Base-by-base conservation (phyloP, 1,284 basidiomycete species). In the Vanrija pseudolonga region DNA sequence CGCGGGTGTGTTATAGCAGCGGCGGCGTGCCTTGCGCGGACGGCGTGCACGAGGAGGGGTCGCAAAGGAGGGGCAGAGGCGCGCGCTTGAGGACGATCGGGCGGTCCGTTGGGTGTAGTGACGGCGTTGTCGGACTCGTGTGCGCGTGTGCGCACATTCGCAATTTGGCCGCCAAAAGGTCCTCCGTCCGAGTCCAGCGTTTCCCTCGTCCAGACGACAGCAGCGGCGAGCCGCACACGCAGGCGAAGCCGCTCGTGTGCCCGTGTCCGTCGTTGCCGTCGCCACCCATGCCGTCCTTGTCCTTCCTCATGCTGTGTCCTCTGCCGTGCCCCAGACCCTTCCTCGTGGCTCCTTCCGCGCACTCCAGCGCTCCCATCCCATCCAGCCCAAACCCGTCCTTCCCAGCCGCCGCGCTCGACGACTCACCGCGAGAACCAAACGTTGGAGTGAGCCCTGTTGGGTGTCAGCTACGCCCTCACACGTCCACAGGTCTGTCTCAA, bases 371-470 rank as follows among this genome's bases (percentile, higher is more conserved):
- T 38, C 32, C 17, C 42, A n/a, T 12, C 8, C 42, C 36, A 19
- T 37, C 45, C 3, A 26, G 6, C 26, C 3, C 26, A 26, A 15
- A n/a, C 41, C 18, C 41, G 12, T 28, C 37, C 38, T 19, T n/a
- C 6, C 36, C 8, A 36, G 18, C 47, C 39, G 36, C 45, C 17
- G 24, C 47, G 43, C 46, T 38, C 48, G 43, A 17, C n/a, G n/a
- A 60, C 72, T 69, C 57, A 74, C 72, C 67, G 73, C 62, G 75
- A 76, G 73, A 76, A 76, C 75, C 75, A 76, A 70, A 76, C 75
- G 71, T 76, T 75, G 53, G 73, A 74, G 75, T 76, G 75, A 73
- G 75, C 73, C 75, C 73, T 76, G 55, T 9, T 12, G 20, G n/a
- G 32, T 36, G 52, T 58, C 49, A 58, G 56, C 49, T 23, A 45